Base-by-base conservation (phyloP, 768 basidiomycete species). In the Trametes villosa region DNA sequence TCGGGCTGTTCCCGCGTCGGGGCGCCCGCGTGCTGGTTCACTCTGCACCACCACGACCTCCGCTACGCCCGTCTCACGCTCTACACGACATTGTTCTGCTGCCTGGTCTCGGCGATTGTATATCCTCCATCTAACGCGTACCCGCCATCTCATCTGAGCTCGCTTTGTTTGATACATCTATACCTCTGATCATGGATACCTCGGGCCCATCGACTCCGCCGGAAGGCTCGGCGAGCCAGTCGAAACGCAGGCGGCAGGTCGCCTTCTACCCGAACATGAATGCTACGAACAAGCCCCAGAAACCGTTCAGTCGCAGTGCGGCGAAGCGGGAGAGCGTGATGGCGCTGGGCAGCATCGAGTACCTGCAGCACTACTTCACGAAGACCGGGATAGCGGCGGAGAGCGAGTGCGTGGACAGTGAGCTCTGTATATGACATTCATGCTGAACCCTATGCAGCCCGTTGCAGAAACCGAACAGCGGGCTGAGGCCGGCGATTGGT, bases 261-360 rank as follows among this genome's bases (percentile, higher is more conserved):
- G 88, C 91, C 3, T 86, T 90, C 69, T 94, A 94, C 69, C 90
- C 91, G 0, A 86, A 88, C 72, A 75, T 85, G 68, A 89, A 86
- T 71, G 78, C 87, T 9, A 70, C 79, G 13, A 89, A 87, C 72
- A 93, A 91, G 70, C 85, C 83, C 0, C 79, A 84, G 73, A 94
- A 94, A 65, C 91, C 92, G 2, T 96, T 95, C 81, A 91, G 90
- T 67, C 80, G 90, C 63, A 93, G 91, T 61, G 96, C 96, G 0
- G 92, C 93, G 4, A 96, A 95, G 76, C 85, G 96, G 42, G 92
- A 94, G 73, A 94, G 91, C 67, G 95, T 98, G 20, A 90, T 96
- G 86, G 86, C 93, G 0, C 76, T 98, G 18, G 95, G 95, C n/a
- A 94, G 92, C 71, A 98, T 98, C 66, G 91, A 96, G 71, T 92